These are phyloP conservation scores for Pleurozium schreberi DNA, from an alignment of 225 moss, liverwort and hornwort genomes.

Conservation along the genomic window DNA sequence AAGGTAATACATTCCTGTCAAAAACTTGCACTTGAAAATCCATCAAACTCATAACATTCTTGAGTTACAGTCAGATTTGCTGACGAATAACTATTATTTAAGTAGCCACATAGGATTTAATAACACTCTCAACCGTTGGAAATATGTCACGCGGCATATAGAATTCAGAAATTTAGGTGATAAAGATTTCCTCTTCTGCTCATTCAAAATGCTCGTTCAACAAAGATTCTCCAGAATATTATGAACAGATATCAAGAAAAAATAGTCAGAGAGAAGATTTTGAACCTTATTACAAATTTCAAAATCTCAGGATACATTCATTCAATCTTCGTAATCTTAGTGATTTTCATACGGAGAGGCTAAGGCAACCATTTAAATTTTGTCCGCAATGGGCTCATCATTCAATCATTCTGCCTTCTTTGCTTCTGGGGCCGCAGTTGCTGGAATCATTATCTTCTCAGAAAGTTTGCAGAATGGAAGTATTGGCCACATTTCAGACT, in stretches of 20 bases:
- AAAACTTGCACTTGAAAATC: neutral
- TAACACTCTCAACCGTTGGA: neutral
- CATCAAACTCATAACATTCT: no score
- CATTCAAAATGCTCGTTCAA: neutral
- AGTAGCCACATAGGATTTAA: neutral
- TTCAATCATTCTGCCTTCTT: no score
- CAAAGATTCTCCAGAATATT: neutral
- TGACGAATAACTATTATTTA: neutral
- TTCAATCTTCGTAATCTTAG: neutral
- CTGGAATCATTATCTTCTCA: no score
- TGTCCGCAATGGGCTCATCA: no score
- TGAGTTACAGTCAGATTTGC: no score
- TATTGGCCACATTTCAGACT: no score
- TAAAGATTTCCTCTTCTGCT: neutral
- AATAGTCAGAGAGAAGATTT: neutral
- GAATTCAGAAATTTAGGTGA: neutral
- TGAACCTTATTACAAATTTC: neutral
- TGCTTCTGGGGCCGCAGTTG: no score
- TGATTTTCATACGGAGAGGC: no score
- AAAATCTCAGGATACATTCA: neutral
- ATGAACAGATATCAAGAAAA: neutral
- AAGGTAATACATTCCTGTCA: slow-evolving; percentile 8
- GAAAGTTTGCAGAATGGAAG: no score
- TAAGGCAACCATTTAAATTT: no score
- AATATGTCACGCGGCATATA: neutral